Evolutionary conservation across 495 filamentous ascomycete genomes (phyloP).

Genomic region (Aspergillus bertholletiae): DNA sequence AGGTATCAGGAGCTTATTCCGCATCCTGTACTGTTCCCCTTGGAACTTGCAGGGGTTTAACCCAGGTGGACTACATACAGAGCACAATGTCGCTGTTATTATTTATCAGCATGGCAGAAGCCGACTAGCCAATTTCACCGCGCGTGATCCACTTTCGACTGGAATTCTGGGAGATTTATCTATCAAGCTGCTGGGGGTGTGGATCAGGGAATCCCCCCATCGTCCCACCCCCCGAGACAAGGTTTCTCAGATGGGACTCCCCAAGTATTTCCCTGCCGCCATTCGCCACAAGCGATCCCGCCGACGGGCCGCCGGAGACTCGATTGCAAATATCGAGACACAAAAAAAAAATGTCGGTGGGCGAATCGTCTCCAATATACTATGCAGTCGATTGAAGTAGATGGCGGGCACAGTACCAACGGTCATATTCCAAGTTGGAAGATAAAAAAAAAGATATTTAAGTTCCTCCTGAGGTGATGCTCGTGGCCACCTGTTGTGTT

Average conservation of each 20-base stretch:
- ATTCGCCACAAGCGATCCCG: conserved; percentile 5
- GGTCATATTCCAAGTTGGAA: not conserved
- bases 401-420: not conserved
- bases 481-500: not conserved
- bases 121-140: not conserved
- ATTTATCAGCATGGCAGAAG: not conserved
- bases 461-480: not conserved
- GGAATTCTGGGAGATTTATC: conserved; percentile 10
- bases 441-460: not conserved
- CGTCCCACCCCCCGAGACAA: not conserved
- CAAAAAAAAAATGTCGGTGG: conserved; percentile 3
- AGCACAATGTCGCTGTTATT: not conserved
- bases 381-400: not conserved
- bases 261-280: conserved; percentile 7
- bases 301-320: conserved; percentile 3
- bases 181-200: conserved; percentile 14
- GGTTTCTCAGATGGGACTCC: not conserved
- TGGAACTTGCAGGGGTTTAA: not conserved
- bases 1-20: not conserved
- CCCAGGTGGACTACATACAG: not conserved
- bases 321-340: not conserved
- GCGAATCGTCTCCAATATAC: conserved; percentile 2
- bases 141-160: conserved; percentile 6
- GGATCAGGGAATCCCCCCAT: conserved; percentile 8
- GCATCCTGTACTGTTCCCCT: not conserved